phyloP scores from a whole-genome alignment of 2,329 filamentous ascomycete genomes.

The Pseudocercospora crystallina region DNA sequence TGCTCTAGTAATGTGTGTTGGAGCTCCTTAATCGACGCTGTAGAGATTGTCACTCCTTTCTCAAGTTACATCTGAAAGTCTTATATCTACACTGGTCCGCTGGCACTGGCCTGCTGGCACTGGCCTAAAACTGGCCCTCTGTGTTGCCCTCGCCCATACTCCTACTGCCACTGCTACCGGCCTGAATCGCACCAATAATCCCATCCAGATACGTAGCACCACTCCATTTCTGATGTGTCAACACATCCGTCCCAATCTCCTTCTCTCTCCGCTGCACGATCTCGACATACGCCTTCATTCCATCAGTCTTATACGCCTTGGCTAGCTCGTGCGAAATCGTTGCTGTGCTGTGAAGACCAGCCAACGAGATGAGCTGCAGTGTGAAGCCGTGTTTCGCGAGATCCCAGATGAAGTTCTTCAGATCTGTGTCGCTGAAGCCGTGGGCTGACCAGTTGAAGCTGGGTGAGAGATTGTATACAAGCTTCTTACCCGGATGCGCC shows the following conservation, averaged over 20 bases:
- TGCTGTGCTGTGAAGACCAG: slow-evolving; percentile 63
- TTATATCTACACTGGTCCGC: background rate
- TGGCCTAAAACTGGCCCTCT: slow-evolving; percentile 58
- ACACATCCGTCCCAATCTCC: slow-evolving; percentile 84
- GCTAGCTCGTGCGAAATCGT: slow-evolving; percentile 73
- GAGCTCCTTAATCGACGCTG: too few relatives aligned
- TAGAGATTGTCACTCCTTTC: too few relatives aligned
- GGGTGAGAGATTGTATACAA: slow-evolving; percentile 94
- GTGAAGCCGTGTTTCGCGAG: slow-evolving; percentile 81
- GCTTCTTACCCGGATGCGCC: slow-evolving; percentile 72
- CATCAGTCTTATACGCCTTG: slow-evolving; percentile 78
- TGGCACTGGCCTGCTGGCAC: background rate
- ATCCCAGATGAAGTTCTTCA: slow-evolving; percentile 95
- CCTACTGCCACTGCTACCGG: slow-evolving; percentile 82
- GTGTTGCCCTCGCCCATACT: slow-evolving; percentile 97
- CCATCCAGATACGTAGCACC: slow-evolving; percentile 78
- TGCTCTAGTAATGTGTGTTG: too few relatives aligned
- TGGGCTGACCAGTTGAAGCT: slow-evolving; percentile 99
- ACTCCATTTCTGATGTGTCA: slow-evolving; percentile 91
- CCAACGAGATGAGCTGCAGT: slow-evolving; percentile 64
- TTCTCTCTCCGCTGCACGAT: slow-evolving; percentile 87
- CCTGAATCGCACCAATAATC: slow-evolving; percentile 85
- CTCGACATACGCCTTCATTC: slow-evolving; percentile 97
- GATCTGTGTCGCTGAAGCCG: slow-evolving; percentile 77
- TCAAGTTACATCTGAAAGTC: too few relatives aligned